Base-by-base conservation (phyloP, 78 protist genomes). In the Reticulomyxa filosa region DNA sequence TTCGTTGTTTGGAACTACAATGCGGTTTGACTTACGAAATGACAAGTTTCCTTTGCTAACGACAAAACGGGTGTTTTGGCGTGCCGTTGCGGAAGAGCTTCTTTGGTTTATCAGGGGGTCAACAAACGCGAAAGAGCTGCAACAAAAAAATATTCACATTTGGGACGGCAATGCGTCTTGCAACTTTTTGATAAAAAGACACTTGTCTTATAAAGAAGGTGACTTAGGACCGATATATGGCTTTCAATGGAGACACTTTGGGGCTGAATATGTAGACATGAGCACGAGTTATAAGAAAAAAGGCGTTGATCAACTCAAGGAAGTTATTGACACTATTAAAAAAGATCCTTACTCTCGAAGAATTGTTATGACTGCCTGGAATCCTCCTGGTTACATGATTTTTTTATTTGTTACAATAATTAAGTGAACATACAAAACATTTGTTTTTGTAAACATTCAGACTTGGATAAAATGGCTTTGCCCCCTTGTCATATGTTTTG, bases 191-290 rank as follows among this genome's bases (percentile, higher is more conserved):
- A 85, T 82, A 33, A 20, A 11, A 4, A 37, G 46, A n/a, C 89
- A 87, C 0, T 75, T 83, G 39, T 38, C 72, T 5, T 46, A 67
- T 1, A 38, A 55, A 39, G 73, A 1, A 4, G 62, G 62, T 7
- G 73, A 68, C 56, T 33, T 68, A 11, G 73, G 73, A 5, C 73
- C 73, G 23, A 62, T 69, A 27, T 87, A 87, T 59, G 93, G 94
- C 46, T 88, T 80, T 30, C 90, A 88, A 56, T 88, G 94, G 94
- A 71, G 94, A 11, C 94, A 88, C 73, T 88, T 83, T 38, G 94
- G 94, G 11, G 91, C 94, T 1, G 46, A 57, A 61, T 88, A 85
- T 76, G 42, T 11, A 6, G 50, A 51, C 71, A 69, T 76, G 79
- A 73, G 82, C 80, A 53, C 77, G 0, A 84, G 77, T 62, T 88